Conservation (phyloP, 805 yeast genomes). For the Millerozyma acaciae region DNA sequence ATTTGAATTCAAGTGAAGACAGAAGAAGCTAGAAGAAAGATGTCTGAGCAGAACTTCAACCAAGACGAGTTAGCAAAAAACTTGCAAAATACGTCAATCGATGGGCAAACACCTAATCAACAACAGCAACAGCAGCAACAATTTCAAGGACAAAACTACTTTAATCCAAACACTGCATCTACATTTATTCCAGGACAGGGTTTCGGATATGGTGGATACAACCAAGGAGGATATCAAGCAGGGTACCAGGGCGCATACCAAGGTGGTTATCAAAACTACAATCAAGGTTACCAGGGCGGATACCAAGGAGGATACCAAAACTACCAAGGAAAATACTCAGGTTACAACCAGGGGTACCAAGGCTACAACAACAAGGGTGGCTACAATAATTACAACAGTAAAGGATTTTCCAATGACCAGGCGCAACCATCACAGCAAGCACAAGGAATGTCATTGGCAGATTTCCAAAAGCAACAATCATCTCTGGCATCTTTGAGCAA, state of each 20-base stretch:
- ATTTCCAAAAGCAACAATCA: conserved; percentile 68
- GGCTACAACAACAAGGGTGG: conserved; percentile 16
- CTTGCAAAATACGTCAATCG: conserved; percentile 40
- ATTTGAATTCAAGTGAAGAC: too few relatives aligned
- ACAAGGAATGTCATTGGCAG: conserved; percentile 68
- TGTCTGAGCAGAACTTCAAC: conserved; percentile 32
- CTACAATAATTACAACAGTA: conserved; percentile 11
- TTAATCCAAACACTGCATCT: conserved; percentile 48
- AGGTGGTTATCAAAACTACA: conserved; percentile 12
- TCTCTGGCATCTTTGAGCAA: conserved; percentile 38
- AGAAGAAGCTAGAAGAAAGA: conserved; percentile 5
- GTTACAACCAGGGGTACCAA: conserved; percentile 19
- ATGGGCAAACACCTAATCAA: conserved; percentile 11
- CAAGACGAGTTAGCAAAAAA: conserved; percentile 43
- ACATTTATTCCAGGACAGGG: conserved; percentile 45
- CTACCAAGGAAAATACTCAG: conserved; percentile 18
- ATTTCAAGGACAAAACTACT: conserved; percentile 17
- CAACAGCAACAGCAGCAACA: conserved; percentile 23
- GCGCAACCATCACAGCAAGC: conserved; percentile 21
- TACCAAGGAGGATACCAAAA: conserved; percentile 24
- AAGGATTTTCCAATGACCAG: conserved; percentile 17
- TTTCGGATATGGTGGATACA: conserved; percentile 18
- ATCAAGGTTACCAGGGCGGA: conserved; percentile 22
- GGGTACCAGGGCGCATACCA: conserved; percentile 7
- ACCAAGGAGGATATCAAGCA: conserved; percentile 18